Evolutionary conservation across 2,329 filamentous ascomycete genomes (phyloP), one percentile per base, ranked within the genome.

Genomic region (Cordyceps tenuipes): DNA sequence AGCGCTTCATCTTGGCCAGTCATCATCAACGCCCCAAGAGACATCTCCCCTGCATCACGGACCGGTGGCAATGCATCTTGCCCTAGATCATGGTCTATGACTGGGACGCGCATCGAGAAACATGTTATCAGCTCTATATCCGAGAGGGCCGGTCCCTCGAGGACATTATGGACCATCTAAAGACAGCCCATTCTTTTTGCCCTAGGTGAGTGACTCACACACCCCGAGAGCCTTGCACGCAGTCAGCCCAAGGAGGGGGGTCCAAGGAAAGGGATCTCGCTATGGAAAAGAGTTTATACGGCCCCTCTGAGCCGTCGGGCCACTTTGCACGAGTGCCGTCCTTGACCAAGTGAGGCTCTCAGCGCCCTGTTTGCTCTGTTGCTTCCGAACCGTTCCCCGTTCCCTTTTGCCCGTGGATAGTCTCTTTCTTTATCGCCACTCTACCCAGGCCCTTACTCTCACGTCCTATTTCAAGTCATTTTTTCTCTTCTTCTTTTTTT

Each of bases 91-190:
- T 79, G 77, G 76, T 74, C 21, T 79, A 79, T 68, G 69, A 77
- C 62, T 80, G 78, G 77, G 74, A 75, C n/a, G 64, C 66, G 15
- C 71, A 79, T 64, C 72, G 71, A 66, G 70, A 76, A 57, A 72
- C 68, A 67, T 76, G 75, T 66, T 72, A 71, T 46, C 82, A 83
- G 65, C 82, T 94, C 68, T 94, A 91, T 68, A 89, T 93, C 65
- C 82, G 86, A 62, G 87, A 94, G 74, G 84, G 84, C 66, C 87
- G 82, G 74, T 82, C 84, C 46, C 75, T 92, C 61, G 84, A 88
- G 67, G 85, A 92, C 65, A 87, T 94, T 47, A 88, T 90, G 77
- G 79, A 85, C 29, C 85, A 86, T 68, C 86, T 91, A 79, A 83
- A 79, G 64, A 76, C 76, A 60, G 76, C 79, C 61, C 78, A 87